Evolutionary conservation across 805 yeast species (phyloP), one percentile per base, ranked within the genome.

Genomic region (Novakomyces olei): DNA sequence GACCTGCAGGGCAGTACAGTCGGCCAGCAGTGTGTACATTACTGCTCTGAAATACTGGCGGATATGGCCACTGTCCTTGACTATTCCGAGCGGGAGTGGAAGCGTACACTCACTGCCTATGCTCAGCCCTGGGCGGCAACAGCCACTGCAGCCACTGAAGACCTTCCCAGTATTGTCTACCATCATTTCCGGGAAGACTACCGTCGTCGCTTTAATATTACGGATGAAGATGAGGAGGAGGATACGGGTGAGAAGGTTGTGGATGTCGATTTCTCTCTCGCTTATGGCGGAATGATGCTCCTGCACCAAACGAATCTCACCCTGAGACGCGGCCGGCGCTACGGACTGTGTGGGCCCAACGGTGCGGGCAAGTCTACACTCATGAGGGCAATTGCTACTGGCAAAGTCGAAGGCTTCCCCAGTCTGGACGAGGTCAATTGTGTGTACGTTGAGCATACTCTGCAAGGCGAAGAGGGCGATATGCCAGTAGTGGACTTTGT

Each of bases 321-420:
- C 49, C 65, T 85, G 40, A 61, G 78, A 44, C 80, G 83, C 59
- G 96, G 96, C 46, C 95, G 79, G 58, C 69, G 98, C 57, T 85
- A 85, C 50, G 98, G 98, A 62, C 65, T 85, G 39, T 80, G 94
- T 64, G 98, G 98, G 51, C 67, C 95, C 58, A 85, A 85, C 52
- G 98, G 98, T 66, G 95, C 94, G 38, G 98, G 98, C 61, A 85
- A 85, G 57, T 81, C 95, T 9, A 85, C 98, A 10, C 63, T 85
- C 47, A 81, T 85, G 96, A 70, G 96, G 55, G 74, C 96, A 19
- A 88, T 85, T 47, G 80, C 93, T 35, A 79, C 80, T 49, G 96
- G 96, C 37, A 93, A 85, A 58, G 64, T 85, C 41, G 96, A 85
- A 58, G 96, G 96, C 3, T 85, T 88, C 71, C 98, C 98, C 28